Evolutionary conservation across 2,329 filamentous ascomycete species (phyloP), one percentile per base, ranked within the genome.

Genomic region (Fusarium continuum): DNA sequence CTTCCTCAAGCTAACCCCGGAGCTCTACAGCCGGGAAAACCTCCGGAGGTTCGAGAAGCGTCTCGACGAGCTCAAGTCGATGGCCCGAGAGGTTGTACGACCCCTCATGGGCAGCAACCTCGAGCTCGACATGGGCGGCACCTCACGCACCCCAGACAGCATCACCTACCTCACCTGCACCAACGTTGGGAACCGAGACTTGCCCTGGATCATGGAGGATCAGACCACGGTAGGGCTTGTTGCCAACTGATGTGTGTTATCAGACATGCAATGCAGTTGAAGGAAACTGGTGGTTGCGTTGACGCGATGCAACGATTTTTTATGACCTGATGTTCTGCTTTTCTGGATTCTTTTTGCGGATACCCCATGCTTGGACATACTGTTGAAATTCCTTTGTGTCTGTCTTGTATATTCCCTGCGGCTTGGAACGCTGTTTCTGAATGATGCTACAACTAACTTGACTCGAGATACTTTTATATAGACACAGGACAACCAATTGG

Each of bases 1-100:
- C 19, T 97, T 97, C 70, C 83, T 97, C 47, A 96, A 96, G 74
- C 80, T 94, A 19, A 89, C 87, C 10, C 90, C 92, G 0, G 90
- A 95, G 17, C 77, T 94, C 8, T 97, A 97, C 77, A 92, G 85
- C 38, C 85, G 93, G 16, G 93, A 97, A n/a, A 94, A 92, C 61
- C 77, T 97, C 43, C 86, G 89, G 59, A 83, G 91, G 5, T 96
- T 97, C 68, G 94, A 97, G 79, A 88, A 91, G 71, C 85, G 92
- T 52, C 84, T 97, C 67, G 92, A 97, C 56, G 93, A 97, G 79
- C 82, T 97, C 50, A 97, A 97, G 79, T 84, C 85, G 52, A 84
- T 94, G 72, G 94, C 93, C 7, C 83, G 91, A 48, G 92, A 96
- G 70, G 82, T 90, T 14, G 93, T 97, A 8, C 88, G 89, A 55